phyloP scores from a whole-genome alignment of 768 basidiomycete species.

The Tubosaeta sp. region DNA sequence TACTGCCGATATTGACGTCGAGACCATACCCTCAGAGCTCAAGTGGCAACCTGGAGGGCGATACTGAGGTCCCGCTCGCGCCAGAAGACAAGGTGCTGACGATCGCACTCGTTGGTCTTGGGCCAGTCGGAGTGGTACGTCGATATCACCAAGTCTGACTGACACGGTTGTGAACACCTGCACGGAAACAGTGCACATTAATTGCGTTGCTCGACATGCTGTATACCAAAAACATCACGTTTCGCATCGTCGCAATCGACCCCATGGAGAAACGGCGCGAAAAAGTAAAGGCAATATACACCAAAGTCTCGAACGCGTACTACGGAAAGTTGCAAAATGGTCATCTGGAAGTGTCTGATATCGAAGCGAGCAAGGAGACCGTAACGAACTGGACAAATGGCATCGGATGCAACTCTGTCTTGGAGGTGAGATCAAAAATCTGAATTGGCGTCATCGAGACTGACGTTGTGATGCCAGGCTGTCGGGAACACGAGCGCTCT shows the following conservation, averaged over 20 bases:
- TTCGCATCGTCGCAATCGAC: conserved; percentile 63
- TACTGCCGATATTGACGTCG: conserved; percentile 54
- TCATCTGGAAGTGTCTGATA: conserved; percentile 46
- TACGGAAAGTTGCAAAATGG: conserved; percentile 24
- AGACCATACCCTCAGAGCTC: conserved; percentile 51
- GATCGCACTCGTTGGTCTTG: conserved; percentile 68
- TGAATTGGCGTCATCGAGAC: neutral
- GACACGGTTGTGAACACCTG: neutral
- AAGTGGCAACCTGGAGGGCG: neutral
- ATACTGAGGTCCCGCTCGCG: conserved; percentile 27
- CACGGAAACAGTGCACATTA: conserved; percentile 45
- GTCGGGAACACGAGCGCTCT: conserved; percentile 68
- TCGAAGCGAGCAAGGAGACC: conserved; percentile 47
- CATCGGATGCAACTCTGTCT: conserved; percentile 57
- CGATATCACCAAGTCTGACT: neutral
- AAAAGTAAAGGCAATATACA: conserved; percentile 58
- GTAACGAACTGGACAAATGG: conserved; percentile 51
- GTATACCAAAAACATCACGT: conserved; percentile 40
- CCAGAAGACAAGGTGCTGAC: conserved; percentile 50
- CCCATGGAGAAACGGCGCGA: conserved; percentile 50
- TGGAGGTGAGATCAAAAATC: conserved; percentile 49
- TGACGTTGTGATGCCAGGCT: conserved; percentile 37
- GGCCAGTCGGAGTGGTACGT: conserved; percentile 69
- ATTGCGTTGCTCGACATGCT: conserved; percentile 63
- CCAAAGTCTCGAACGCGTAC: conserved; percentile 43